Conservation (phyloP, 1,139 yeast species). For the Magnusiomyces ingens region DNA sequence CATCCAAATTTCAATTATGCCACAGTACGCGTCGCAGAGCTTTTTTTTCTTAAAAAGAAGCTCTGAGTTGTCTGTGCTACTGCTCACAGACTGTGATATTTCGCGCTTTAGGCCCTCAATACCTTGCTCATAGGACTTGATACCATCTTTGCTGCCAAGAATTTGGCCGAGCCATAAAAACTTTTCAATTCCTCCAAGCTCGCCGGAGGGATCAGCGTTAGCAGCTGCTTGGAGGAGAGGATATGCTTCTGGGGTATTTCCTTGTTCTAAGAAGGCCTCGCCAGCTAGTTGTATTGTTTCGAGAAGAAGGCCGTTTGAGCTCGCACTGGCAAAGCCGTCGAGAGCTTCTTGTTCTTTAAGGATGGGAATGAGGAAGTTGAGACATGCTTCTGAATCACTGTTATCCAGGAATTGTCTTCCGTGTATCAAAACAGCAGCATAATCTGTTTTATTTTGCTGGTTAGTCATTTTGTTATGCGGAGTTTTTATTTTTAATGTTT, state of each 20-base stretch:
- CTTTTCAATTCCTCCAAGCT: constrained; percentile 61
- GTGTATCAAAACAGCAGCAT: not conserved
- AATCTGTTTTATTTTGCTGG: not conserved
- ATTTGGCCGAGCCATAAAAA: constrained; percentile 88
- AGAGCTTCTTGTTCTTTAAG: constrained; percentile 4
- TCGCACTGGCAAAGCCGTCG: constrained; percentile 3
- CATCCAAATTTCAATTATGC: constrained; percentile 97
- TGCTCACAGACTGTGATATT: constrained; percentile 22
- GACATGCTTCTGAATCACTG: constrained; percentile 1
- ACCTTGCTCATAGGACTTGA: constrained; percentile 59
- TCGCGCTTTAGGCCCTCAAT: constrained; percentile 45
- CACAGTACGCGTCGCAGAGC: constrained; percentile 68
- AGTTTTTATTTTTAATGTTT: too few relatives aligned
- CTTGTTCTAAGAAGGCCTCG: constrained; percentile 70
- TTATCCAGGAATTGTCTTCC: constrained; percentile 4
- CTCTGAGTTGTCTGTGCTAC: constrained; percentile 10
- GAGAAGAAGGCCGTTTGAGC: not conserved
- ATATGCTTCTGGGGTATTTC: constrained; percentile 73
- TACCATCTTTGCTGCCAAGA: constrained; percentile 74
- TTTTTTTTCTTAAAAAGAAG: constrained; percentile 42
- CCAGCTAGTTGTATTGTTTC: constrained; percentile 47
- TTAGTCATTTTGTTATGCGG: not conserved
- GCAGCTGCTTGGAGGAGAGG: constrained; percentile 57
- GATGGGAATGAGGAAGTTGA: constrained; percentile 2
- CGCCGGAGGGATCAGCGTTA: constrained; percentile 60